phyloP scores from a whole-genome alignment of 139 green algal genomes.

The Edaphochlamys debaryana region DNA sequence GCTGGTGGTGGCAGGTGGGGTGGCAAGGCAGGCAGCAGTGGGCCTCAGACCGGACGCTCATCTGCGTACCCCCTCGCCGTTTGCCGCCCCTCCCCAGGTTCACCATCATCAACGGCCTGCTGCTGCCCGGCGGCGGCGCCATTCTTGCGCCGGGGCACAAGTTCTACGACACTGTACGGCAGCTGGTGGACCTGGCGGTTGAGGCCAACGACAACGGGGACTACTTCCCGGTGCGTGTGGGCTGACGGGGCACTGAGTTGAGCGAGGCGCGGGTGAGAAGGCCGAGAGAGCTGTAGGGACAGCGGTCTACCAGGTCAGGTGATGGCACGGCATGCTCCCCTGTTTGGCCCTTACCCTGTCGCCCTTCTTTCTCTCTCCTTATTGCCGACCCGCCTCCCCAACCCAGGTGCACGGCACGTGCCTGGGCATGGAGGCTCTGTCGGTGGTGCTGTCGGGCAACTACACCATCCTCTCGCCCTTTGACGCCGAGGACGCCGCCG shows the following conservation, averaged over 20 bases:
- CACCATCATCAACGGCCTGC: conserved; percentile 75
- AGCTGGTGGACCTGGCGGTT: conserved; percentile 71
- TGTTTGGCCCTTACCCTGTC: no score
- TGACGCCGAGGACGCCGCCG: conserved; percentile 78
- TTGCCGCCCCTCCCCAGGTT: conserved; percentile 41
- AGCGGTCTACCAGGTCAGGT: no score
- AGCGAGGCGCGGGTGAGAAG: no score
- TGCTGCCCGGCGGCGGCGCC: conserved; percentile 80
- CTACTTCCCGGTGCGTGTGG: conserved; percentile 79
- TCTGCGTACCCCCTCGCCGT: no score
- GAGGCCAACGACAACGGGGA: conserved; percentile 83
- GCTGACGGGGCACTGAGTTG: no score
- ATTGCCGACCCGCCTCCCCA: neutral
- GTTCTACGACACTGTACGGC: conserved; percentile 79
- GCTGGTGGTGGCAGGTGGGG: neutral
- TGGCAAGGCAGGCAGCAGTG: no score
- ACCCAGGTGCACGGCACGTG: conserved; percentile 78
- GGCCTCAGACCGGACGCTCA: no score
- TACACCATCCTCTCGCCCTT: conserved; percentile 65
- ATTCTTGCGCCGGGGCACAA: conserved; percentile 68
- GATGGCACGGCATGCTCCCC: no score
- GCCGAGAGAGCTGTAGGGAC: no score
- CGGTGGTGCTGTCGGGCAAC: conserved; percentile 65
- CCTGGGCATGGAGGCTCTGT: conserved; percentile 82
- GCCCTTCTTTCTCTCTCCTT: neutral